phyloP scores from a whole-genome alignment of 352 stramenopile genomes.

The Ophiocytium majus region DNA sequence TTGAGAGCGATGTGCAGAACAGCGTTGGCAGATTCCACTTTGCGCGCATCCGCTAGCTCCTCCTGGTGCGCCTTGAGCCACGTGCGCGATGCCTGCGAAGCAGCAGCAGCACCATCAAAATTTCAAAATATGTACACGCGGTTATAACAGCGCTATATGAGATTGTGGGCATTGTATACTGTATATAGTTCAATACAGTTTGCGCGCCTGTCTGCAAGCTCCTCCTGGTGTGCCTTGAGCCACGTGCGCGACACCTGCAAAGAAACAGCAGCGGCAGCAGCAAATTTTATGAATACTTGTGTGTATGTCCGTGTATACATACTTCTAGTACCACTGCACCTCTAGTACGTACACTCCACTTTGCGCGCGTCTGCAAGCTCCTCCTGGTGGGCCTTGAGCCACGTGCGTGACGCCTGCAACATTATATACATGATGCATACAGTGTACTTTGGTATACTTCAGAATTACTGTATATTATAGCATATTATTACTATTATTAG shows the following conservation, averaged over 20 bases:
- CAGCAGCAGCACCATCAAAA: too few species aligned
- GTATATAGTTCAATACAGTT: not conserved
- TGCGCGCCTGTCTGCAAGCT: not conserved
- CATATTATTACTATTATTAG: too few species aligned
- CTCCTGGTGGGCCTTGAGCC: not conserved
- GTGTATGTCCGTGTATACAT: too few species aligned
- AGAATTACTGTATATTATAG: too few species aligned
- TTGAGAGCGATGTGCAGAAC: not conserved
- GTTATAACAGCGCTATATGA: not conserved
- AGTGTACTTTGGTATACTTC: too few species aligned
- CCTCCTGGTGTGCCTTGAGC: not conserved
- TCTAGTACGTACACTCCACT: not conserved
- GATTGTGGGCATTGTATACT: not conserved
- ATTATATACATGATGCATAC: too few species aligned
- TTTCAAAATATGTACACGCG: too few species aligned
- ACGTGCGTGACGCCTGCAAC: not conserved
- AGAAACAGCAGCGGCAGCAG: too few species aligned
- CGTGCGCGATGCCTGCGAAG: not conserved
- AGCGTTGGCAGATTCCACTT: not conserved
- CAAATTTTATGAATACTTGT: too few species aligned
- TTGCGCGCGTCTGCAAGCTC: constrained; percentile 6
- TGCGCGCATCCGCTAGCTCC: not conserved
- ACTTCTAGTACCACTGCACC: too few species aligned
- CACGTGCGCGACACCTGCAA: not conserved
- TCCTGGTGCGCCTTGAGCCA: constrained; percentile 11